These are phyloP conservation scores for Agrostemma githago DNA, from an alignment of 148 eudicot species.

Conservation along the genomic window DNA sequence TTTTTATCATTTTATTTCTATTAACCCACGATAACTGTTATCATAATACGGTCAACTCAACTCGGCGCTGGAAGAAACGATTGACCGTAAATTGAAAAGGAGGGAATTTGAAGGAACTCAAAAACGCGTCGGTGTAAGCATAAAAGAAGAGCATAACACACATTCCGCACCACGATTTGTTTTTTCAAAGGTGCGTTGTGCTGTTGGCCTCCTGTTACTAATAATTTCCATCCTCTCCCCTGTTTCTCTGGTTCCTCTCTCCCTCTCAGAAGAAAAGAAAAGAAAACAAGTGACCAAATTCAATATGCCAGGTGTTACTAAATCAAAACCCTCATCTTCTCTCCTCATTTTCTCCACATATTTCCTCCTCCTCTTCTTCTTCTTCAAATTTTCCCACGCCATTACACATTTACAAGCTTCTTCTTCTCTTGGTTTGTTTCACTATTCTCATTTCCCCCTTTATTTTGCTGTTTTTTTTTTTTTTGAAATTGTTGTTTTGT, in stretches of 20 bases:
- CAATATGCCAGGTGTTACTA: background rate
- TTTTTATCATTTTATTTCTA: no score
- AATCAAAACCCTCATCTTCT: background rate
- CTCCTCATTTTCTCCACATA: background rate
- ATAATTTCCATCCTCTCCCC: background rate
- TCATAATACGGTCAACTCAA: no score
- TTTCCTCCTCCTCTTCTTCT: constrained; percentile 1
- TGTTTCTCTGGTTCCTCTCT: background rate
- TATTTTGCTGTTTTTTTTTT: background rate
- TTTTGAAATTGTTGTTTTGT: background rate
- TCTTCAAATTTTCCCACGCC: constrained; percentile 14
- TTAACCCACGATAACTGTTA: no score
- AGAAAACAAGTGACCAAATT: background rate
- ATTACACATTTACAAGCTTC: constrained; percentile 13
- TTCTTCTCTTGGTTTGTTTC: constrained; percentile 21
- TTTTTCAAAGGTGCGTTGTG: background rate
- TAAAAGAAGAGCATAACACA: background rate
- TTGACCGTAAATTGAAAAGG: no score
- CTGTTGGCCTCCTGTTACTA: background rate
- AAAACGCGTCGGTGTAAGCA: background rate
- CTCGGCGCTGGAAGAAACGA: no score
- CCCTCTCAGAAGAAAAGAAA: background rate
- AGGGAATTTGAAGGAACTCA: no score
- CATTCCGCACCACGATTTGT: background rate
- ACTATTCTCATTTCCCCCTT: background rate